These are phyloP conservation scores for Coemansia sp. DNA, from an alignment of 192 early-diverging fungal genomes.

Conservation along the genomic window DNA sequence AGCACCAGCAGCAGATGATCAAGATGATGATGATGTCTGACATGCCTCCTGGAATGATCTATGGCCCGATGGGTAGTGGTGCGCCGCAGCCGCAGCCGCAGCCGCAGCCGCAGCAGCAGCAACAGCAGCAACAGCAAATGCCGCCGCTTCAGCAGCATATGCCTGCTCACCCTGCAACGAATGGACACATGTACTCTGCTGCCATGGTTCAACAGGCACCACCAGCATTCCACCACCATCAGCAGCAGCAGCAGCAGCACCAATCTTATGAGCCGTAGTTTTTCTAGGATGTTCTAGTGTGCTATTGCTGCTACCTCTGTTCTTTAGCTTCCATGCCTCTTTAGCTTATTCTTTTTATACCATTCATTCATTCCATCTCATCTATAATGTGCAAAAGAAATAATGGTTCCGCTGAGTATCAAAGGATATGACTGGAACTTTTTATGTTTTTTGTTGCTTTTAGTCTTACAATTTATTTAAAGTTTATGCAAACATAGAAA, in stretches of 20 bases:
- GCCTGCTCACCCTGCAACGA: constrained; percentile 10
- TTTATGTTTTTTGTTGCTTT: too few relatives aligned
- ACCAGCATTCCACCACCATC: not conserved
- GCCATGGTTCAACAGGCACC: constrained; percentile 2
- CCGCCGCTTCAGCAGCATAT: constrained; percentile 9
- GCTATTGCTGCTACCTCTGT: not conserved
- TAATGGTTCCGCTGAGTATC: too few relatives aligned
- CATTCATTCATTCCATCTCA: not conserved
- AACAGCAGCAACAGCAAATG: not conserved
- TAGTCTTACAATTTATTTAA: too few relatives aligned
- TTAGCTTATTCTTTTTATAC: not conserved
- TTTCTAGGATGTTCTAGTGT: too few relatives aligned
- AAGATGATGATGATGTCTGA: constrained; percentile 47
- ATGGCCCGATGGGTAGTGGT: constrained; percentile 29
- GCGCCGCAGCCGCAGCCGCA: constrained; percentile 12
- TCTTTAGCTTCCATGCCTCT: not conserved
- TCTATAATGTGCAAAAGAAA: not conserved
- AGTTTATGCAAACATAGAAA: too few relatives aligned
- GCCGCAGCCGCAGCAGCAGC: not conserved
- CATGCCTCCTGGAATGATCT: constrained; percentile 38
- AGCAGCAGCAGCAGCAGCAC: constrained; percentile 22
- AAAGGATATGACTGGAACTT: too few relatives aligned
- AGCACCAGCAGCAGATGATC: constrained; percentile 42
- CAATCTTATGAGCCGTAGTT: not conserved
- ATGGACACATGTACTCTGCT: constrained; percentile 28